These are phyloP conservation scores for Ustilago sp. DNA, from an alignment of 1,284 basidiomycete species.

Conservation along the genomic window DNA sequence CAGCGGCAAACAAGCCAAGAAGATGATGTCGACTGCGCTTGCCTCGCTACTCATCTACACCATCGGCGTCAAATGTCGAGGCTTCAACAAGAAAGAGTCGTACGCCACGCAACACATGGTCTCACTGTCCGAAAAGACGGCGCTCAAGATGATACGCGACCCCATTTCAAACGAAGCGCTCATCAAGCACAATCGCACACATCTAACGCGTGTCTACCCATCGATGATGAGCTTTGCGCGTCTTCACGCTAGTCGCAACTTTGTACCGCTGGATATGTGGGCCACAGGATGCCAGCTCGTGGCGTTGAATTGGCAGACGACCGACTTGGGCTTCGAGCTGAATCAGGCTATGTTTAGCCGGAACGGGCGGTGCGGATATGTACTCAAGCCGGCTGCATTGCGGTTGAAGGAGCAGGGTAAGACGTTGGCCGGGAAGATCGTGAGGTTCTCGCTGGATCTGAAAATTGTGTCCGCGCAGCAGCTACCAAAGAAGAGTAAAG, in stretches of 20 bases:
- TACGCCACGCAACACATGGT: constrained; percentile 92
- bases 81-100: constrained; percentile 87
- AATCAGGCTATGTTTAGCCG: constrained; percentile 94
- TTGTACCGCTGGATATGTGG: constrained; percentile 90
- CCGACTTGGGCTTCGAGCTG: constrained; percentile 76
- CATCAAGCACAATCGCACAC: constrained; percentile 87
- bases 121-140: constrained; percentile 84
- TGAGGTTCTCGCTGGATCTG: constrained; percentile 54
- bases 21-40: constrained; percentile 79
- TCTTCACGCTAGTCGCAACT: constrained; percentile 76
- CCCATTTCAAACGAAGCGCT: constrained; percentile 73
- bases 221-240: constrained; percentile 76
- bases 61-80: constrained; percentile 92
- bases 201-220: constrained; percentile 90
- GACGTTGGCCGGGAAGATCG: constrained; percentile 28
- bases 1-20: constrained; percentile 37
- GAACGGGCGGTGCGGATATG: constrained; percentile 86
- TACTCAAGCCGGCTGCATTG: constrained; percentile 87
- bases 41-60: constrained; percentile 89
- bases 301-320: constrained; percentile 97
- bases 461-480: constrained; percentile 90
- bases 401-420: constrained; percentile 72
- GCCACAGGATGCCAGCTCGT: constrained; percentile 90
- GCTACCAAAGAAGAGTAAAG: constrained; percentile 74
- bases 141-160: constrained; percentile 58